Evolutionary conservation across 441 rosid genomes (phyloP), one percentile per base, ranked within the genome.

Genomic region (Aquilaria agallochum): DNA sequence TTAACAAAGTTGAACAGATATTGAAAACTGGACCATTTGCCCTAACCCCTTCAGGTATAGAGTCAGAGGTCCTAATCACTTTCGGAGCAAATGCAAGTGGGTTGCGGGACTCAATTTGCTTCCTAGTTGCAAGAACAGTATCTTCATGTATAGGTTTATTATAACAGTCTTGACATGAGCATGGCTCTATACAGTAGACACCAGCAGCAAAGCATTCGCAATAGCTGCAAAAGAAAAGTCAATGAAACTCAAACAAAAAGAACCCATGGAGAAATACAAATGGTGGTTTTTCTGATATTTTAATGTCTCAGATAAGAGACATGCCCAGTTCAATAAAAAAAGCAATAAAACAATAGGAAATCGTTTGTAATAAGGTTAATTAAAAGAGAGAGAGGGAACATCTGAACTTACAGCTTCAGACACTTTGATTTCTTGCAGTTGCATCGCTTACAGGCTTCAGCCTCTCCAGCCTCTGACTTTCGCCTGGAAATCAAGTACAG

Each of bases 151-250:
- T 89, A 58, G 98, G 96, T 69, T 87, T 89, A 76, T 92, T 92
- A 77, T 83, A 85, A 76, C 98, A 92, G 49, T 89, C 96, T 76
- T 80, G 87, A 77, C 98, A 89, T 58, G 93, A 84, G 54, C 98
- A 92, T n/a, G 98, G 96, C 73, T 89, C 98, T 57, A 89, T 85
- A 72, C 98, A 92, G 62, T 92, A 92, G 14, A 92, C 95, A 46
- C 98, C 96, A 70, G 96, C 96, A 77, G 96, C 98, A 80, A 92
- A 92, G 65, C 98, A 92, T 80, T 92, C 98, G 70, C 98, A 92
- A 64, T 92, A 92, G 64, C 98, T 92, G 79, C 85, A 64, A 50
- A 63, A 7, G 72, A 15, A 71, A 47, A 20, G 34, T 31, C 11
- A 60, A 45, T 15, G 55, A n/a, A 20, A 20, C 27, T 20, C 27